These are phyloP conservation scores for Aspergillus bertholletiae DNA, from an alignment of 495 filamentous ascomycete genomes.

Conservation along the genomic window DNA sequence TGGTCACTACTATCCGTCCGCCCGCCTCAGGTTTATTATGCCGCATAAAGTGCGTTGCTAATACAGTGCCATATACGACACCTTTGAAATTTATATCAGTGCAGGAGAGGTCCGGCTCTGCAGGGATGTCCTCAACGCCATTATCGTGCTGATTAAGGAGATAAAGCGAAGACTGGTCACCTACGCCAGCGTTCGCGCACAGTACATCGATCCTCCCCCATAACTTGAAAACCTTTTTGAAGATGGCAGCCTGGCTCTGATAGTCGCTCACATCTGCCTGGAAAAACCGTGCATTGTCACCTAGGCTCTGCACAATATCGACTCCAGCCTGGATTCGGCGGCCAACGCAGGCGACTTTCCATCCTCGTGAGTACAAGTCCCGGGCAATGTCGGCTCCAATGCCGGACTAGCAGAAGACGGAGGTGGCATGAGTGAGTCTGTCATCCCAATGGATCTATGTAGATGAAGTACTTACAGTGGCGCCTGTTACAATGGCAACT, in stretches of 20 bases:
- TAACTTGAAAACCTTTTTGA: constrained; percentile 12
- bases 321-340: constrained; percentile 17
- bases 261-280: constrained; percentile 24
- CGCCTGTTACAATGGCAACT: constrained; percentile 5
- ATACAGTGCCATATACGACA: constrained; percentile 23
- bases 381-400: constrained; percentile 22
- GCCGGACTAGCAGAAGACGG: constrained; percentile 18
- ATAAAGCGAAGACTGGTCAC: constrained; percentile 26
- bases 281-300: constrained; percentile 19
- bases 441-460: neutral
- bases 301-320: constrained; percentile 12
- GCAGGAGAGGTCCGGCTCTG: constrained; percentile 19
- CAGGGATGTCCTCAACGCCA: constrained; percentile 20
- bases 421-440: neutral
- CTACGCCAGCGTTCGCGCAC: constrained; percentile 25
- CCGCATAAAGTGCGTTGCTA: constrained; percentile 32
- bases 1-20: constrained; percentile 24
- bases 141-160: constrained; percentile 10
- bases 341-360: constrained; percentile 24
- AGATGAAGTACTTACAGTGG: neutral
- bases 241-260: constrained; percentile 17
- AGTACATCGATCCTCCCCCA: constrained; percentile 28
- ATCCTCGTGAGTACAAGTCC: constrained; percentile 20
- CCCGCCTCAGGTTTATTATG: constrained; percentile 22
- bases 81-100: constrained; percentile 29